Percentiles rank a stretch among this genome's conserved stretches.
phyloP scores from a whole-genome alignment of 352 stramenopile genomes.

The Globisporangium uncinulatum region DNA sequence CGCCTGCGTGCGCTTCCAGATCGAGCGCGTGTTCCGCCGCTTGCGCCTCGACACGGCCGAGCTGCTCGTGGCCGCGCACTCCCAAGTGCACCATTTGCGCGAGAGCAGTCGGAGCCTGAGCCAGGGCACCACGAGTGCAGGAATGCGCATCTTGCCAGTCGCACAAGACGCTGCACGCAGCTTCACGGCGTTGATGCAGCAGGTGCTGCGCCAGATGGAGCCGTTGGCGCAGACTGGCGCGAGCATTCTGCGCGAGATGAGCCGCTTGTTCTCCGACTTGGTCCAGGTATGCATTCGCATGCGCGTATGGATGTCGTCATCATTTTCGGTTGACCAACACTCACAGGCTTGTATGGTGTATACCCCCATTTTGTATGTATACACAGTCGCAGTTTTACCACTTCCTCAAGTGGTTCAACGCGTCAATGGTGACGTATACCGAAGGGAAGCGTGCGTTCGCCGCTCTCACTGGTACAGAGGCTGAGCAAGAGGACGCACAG shows the following conservation, averaged over 20 bases:
- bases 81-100: conserved; percentile 31
- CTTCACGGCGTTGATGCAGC: conserved; percentile 74
- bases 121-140: conserved; percentile 8
- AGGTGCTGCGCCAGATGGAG: conserved; percentile 74
- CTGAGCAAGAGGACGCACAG: conserved; percentile 21
- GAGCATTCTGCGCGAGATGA: conserved; percentile 65
- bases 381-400: conserved; percentile 67
- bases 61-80: conserved; percentile 44
- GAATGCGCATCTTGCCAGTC: conserved; percentile 43
- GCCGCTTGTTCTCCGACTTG: conserved; percentile 66
- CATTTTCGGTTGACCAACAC: not conserved
- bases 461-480: not conserved
- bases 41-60: conserved; percentile 55
- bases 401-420: conserved; percentile 82
- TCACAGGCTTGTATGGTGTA: not conserved
- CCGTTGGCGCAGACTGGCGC: conserved; percentile 65
- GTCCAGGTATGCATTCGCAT: conserved; percentile 36
- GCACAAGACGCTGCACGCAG: conserved; percentile 45
- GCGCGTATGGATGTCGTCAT: not conserved
- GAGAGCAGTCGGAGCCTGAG: conserved; percentile 29
- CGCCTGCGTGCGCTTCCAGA: conserved; percentile 70
- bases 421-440: conserved; percentile 52
- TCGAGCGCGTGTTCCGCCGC: conserved; percentile 63
- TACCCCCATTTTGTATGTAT: not conserved
- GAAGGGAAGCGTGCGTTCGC: conserved; percentile 60